A percentile compares a stretch with the other conserved stretches of the same genome.
Conservation (phyloP, 2,329 filamentous ascomycete genomes). For the Calcarisporium arbuscula region DNA sequence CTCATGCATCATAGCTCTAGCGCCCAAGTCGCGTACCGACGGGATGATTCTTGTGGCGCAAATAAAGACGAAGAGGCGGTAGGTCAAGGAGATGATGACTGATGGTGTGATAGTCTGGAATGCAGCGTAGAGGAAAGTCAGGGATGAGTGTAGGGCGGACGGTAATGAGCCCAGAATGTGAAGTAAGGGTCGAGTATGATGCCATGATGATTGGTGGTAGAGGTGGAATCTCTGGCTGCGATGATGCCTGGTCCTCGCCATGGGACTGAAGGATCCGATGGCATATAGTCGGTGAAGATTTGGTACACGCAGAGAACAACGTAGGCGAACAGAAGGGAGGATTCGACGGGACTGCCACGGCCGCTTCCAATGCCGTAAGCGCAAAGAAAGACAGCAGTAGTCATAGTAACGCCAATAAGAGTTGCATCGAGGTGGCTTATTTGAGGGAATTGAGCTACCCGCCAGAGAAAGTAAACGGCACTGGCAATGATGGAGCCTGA, state of each 20-base stretch:
- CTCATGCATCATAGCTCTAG: constrained; percentile 75
- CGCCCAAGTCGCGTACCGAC: constrained; percentile 80
- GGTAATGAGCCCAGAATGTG: constrained; percentile 80
- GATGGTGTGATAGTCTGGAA: constrained; percentile 94
- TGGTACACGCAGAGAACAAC: constrained; percentile 98
- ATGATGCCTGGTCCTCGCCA: constrained; percentile 38
- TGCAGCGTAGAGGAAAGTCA: constrained; percentile 82
- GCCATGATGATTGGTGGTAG: constrained; percentile 97
- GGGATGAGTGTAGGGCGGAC: constrained; percentile 72
- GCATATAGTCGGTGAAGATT: constrained; percentile 97
- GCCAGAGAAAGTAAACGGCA: constrained; percentile 93
- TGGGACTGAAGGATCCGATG: constrained; percentile 60
- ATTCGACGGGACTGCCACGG: constrained; percentile 90
- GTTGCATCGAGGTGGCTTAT: constrained; percentile 89
- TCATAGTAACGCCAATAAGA: constrained; percentile 86
- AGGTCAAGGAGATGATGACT: constrained; percentile 89
- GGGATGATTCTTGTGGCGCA: constrained; percentile 94
- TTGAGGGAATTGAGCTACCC: constrained; percentile 87
- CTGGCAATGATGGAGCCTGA: constrained; percentile 90
- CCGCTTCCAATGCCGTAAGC: constrained; percentile 92
- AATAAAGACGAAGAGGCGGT: constrained; percentile 92
- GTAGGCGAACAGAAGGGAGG: constrained; percentile 91
- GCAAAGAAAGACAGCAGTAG: constrained; percentile 85
- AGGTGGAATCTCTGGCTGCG: constrained; percentile 88
- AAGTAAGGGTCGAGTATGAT: constrained; percentile 85